Percentiles rank a stretch among this genome's conserved stretches.
phyloP scores from a whole-genome alignment of 192 early-diverging fungal genomes.

The Ambispora gerdemannii region DNA sequence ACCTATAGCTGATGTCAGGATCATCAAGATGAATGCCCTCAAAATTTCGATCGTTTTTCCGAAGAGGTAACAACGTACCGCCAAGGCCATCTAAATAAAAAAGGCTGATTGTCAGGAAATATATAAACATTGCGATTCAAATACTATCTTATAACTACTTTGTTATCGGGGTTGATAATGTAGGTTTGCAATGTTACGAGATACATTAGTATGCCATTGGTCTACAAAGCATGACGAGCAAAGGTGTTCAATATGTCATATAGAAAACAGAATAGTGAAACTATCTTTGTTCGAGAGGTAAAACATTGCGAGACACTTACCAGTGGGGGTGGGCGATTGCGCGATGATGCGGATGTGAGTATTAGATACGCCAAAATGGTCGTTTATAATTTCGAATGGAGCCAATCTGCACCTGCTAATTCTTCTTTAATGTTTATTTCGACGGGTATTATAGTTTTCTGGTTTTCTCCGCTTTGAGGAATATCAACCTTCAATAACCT shows the following conservation, averaged over 20 bases:
- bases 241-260: background rate
- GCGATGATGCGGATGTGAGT: background rate
- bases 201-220: background rate
- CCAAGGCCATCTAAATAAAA: too few relatives aligned
- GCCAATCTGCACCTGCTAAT: background rate
- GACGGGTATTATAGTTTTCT: background rate
- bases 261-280: conserved; percentile 1
- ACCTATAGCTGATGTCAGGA: background rate
- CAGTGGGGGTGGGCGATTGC: background rate
- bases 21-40: conserved; percentile 1
- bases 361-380: background rate
- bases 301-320: conserved; percentile 10
- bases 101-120: background rate
- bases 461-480: background rate
- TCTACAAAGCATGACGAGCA: background rate
- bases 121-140: background rate
- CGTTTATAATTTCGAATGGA: background rate
- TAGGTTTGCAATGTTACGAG: background rate
- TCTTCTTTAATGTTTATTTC: background rate
- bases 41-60: background rate
- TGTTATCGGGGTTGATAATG: background rate
- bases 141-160: background rate
- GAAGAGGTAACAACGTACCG: too few relatives aligned
- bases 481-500: conserved; percentile 19
- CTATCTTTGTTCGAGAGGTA: background rate